A percentile compares a stretch with the other conserved stretches of the same genome.
Evolutionary conservation across 177 flowering plant genomes (phyloP).

Genomic region (Vitis hybrid): DNA sequence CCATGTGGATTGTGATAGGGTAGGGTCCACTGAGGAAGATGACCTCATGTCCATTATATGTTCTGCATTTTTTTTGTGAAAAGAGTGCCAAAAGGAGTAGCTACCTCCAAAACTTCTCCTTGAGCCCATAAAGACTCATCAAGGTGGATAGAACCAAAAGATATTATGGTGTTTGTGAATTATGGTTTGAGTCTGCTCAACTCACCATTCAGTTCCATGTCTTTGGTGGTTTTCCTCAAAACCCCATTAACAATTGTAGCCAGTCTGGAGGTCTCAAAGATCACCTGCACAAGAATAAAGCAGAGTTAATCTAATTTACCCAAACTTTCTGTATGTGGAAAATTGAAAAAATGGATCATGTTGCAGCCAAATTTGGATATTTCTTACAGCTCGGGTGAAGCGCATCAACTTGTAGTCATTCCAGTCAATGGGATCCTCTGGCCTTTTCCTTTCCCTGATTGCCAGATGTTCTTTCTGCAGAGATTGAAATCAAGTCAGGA

Average conservation of each 20-base stretch:
- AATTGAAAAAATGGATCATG: neutral
- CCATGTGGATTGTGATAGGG: slow-evolving; percentile 33
- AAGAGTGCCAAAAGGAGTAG: slow-evolving; percentile 4
- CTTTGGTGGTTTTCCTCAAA: slow-evolving; percentile 64
- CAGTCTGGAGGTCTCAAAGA: slow-evolving; percentile 67
- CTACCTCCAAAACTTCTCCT: slow-evolving; percentile 13
- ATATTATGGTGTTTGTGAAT: neutral
- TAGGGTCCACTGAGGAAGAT: slow-evolving; percentile 27
- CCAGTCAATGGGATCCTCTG: slow-evolving; percentile 67
- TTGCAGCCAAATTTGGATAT: neutral
- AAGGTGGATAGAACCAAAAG: neutral
- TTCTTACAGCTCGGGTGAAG: slow-evolving; percentile 83
- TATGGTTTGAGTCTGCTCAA: neutral
- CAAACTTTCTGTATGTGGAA: neutral
- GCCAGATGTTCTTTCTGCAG: slow-evolving; percentile 71
- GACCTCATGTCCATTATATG: slow-evolving; percentile 18
- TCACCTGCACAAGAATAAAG: slow-evolving; percentile 41
- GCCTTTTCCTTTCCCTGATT: slow-evolving; percentile 55
- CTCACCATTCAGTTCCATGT: slow-evolving; percentile 74
- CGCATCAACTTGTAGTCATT: slow-evolving; percentile 76
- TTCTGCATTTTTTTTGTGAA: neutral
- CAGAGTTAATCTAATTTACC: neutral
- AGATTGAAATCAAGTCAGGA: neutral
- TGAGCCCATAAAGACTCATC: slow-evolving; percentile 21
- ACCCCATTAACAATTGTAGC: slow-evolving; percentile 80